Conservation (phyloP, 352 stramenopile genomes). For the Pythium apleroticum region DNA sequence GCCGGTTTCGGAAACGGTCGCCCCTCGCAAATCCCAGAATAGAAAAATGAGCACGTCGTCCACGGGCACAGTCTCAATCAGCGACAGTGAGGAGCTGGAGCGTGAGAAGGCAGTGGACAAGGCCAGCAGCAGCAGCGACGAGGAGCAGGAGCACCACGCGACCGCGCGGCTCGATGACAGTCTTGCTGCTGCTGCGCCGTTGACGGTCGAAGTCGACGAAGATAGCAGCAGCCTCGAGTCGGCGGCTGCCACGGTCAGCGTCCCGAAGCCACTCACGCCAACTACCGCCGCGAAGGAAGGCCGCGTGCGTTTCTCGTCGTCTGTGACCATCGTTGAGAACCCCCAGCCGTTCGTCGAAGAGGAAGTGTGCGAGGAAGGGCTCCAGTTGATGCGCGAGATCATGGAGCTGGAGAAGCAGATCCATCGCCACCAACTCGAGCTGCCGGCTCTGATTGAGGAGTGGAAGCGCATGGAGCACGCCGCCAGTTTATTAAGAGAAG, state of each 20-base stretch:
- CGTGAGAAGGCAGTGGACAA: slow-evolving; percentile 12
- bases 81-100: slow-evolving; percentile 29
- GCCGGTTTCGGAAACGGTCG: slow-evolving; percentile 3
- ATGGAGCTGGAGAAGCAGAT: slow-evolving; percentile 34
- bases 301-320: background rate
- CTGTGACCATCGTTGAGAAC: slow-evolving; percentile 7
- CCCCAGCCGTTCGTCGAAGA: slow-evolving; percentile 12
- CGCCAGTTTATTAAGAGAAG: slow-evolving; percentile 10
- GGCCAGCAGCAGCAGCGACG: slow-evolving; percentile 1
- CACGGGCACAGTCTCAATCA: slow-evolving; percentile 34
- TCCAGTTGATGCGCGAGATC: slow-evolving; percentile 26
- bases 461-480: slow-evolving; percentile 25
- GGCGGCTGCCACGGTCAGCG: background rate
- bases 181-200: slow-evolving; percentile 1
- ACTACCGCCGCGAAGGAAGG: slow-evolving; percentile 4
- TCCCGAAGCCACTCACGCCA: background rate
- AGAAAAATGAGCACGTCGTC: slow-evolving; percentile 33
- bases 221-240: slow-evolving; percentile 1
- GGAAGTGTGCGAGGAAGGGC: slow-evolving; percentile 21
- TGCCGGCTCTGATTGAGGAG: slow-evolving; percentile 27
- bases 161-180: background rate
- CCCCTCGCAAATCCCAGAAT: slow-evolving; percentile 17
- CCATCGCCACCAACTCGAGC: slow-evolving; percentile 26
- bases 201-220: slow-evolving; percentile 26
- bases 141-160: slow-evolving; percentile 12